Percentiles rank a stretch among this genome's conserved stretches.
phyloP scores from a whole-genome alignment of 257 asterid species.

The Solanum piurae region DNA sequence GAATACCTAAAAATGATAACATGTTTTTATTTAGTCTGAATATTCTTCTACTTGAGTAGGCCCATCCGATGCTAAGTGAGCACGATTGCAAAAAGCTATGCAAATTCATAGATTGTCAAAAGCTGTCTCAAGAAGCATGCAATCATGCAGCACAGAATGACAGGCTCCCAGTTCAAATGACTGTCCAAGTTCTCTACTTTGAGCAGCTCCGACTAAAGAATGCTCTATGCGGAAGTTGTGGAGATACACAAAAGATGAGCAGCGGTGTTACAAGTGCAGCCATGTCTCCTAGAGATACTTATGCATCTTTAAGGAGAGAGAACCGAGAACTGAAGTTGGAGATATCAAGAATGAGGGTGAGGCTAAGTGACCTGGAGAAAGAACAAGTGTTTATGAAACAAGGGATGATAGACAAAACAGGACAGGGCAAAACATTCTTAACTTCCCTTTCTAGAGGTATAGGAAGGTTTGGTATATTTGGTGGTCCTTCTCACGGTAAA shows the following conservation, averaged over 20 bases:
- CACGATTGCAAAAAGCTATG: constrained; percentile 46
- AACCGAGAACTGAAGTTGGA: constrained; percentile 56
- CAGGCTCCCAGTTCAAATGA: constrained; percentile 47
- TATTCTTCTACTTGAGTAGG: constrained; percentile 13
- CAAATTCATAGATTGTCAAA: constrained; percentile 51
- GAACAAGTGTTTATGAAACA: constrained; percentile 59
- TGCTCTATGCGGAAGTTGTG: constrained; percentile 32
- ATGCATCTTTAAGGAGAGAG: constrained; percentile 56
- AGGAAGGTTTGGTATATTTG: constrained; percentile 43
- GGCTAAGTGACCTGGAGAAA: constrained; percentile 60
- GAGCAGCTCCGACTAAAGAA: constrained; percentile 53
- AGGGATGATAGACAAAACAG: constrained; percentile 53
- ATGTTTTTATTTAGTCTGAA: not conserved
- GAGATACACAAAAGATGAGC: constrained; percentile 49
- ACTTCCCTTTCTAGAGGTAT: constrained; percentile 57
- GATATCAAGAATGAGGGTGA: constrained; percentile 54
- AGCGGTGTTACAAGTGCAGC: constrained; percentile 49
- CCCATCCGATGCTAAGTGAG: constrained; percentile 44
- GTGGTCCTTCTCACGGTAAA: constrained; percentile 25
- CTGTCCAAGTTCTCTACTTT: constrained; percentile 40
- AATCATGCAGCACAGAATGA: constrained; percentile 64
- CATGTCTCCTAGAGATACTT: constrained; percentile 49
- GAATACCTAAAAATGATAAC: not conserved
- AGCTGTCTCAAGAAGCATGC: constrained; percentile 63
- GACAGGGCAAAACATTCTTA: constrained; percentile 35